These are phyloP conservation scores for Aspergillus avenaceus DNA, from an alignment of 495 filamentous ascomycete species.

Conservation along the genomic window DNA sequence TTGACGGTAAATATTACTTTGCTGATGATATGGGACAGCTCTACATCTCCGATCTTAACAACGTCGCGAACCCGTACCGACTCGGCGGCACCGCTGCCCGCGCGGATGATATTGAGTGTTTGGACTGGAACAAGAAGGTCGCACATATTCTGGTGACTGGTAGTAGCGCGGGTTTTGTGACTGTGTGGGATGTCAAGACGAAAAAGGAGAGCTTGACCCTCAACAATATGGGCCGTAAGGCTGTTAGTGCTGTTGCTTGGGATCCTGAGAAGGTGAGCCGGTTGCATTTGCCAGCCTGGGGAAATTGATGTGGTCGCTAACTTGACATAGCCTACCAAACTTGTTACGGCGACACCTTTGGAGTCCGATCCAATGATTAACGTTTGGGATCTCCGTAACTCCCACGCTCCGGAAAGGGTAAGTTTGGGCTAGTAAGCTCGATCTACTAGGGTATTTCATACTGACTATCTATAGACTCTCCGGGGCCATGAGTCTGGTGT, in stretches of 20 bases:
- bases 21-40: slow-evolving; percentile 40
- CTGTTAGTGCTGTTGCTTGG: slow-evolving; percentile 95
- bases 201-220: slow-evolving; percentile 95
- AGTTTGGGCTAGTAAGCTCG: slow-evolving; percentile 6
- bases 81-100: slow-evolving; percentile 82
- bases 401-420: slow-evolving; percentile 84
- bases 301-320: slow-evolving; percentile 3
- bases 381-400: slow-evolving; percentile 94
- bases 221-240: slow-evolving; percentile 86
- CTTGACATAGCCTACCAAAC: slow-evolving; percentile 65
- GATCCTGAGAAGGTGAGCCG: slow-evolving; percentile 70
- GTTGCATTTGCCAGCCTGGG: background rate
- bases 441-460: background rate
- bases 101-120: slow-evolving; percentile 87
- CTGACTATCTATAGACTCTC: slow-evolving; percentile 49
- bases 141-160: slow-evolving; percentile 94
- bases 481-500: slow-evolving; percentile 89
- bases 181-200: slow-evolving; percentile 96
- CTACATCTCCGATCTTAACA: slow-evolving; percentile 90
- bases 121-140: slow-evolving; percentile 99
- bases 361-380: slow-evolving; percentile 86
- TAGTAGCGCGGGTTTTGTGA: slow-evolving; percentile 90
- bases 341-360: slow-evolving; percentile 87
- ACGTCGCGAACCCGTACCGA: slow-evolving; percentile 80
- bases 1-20: background rate